A percentile compares a stretch with the other conserved stretches of the same genome.
phyloP scores from a whole-genome alignment of 2,329 filamentous ascomycete species.

The Helicocarpus griseus region DNA sequence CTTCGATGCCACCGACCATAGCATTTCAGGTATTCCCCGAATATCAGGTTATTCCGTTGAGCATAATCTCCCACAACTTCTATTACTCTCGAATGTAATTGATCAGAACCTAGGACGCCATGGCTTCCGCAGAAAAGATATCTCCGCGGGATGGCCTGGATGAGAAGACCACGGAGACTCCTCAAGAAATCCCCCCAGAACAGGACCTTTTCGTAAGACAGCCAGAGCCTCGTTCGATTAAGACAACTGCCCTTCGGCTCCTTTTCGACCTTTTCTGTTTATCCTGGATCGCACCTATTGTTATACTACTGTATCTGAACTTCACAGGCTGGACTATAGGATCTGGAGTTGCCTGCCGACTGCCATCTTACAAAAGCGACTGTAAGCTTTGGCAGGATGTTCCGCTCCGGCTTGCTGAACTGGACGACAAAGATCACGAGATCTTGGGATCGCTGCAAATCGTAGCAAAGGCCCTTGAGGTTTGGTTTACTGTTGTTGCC shows the following conservation, averaged over 20 bases:
- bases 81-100: not conserved
- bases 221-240: not conserved
- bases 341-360: constrained; percentile 20
- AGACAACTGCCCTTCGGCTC: not conserved
- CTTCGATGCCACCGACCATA: too few species aligned
- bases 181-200: not conserved
- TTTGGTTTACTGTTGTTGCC: constrained; percentile 23
- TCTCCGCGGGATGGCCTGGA: not conserved
- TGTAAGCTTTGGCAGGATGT: constrained; percentile 7
- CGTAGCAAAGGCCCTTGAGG: constrained; percentile 21
- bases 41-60: too few species aligned
- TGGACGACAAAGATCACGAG: constrained; percentile 19
- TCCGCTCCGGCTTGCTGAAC: constrained; percentile 7
- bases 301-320: constrained; percentile 19
- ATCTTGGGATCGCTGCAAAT: constrained; percentile 22
- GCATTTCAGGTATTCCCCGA: too few species aligned
- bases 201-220: not conserved
- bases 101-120: not conserved
- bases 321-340: constrained; percentile 18
- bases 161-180: not conserved
- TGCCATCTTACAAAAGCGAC: constrained; percentile 13
- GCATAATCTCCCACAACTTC: too few species aligned
- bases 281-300: constrained; percentile 20
- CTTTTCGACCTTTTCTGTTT: constrained; percentile 11
- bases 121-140: not conserved